Evolutionary conservation across 257 asterid genomes (phyloP).

Genomic region (Catharanthus roseus): DNA sequence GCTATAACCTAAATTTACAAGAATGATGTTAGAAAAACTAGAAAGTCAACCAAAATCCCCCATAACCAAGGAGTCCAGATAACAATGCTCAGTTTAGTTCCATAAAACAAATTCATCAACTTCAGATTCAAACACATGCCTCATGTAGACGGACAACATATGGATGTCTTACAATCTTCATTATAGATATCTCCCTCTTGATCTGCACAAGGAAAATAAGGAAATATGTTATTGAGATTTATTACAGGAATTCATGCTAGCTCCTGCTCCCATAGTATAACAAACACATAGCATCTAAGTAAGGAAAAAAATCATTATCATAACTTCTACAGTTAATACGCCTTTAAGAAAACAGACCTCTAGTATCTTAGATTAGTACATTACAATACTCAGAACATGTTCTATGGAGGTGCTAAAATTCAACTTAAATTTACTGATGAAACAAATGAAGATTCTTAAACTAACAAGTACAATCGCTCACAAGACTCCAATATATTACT

Average conservation of each 20-base stretch:
- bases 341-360: background rate
- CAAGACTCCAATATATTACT: background rate
- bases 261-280: background rate
- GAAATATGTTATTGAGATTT: no score
- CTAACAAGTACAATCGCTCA: no score
- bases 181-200: constrained; percentile 91
- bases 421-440: background rate
- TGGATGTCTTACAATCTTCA: constrained; percentile 97
- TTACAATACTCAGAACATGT: background rate
- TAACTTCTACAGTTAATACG: background rate
- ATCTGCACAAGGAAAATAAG: constrained; percentile 55
- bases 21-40: constrained; percentile 14
- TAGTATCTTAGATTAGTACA: background rate
- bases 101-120: constrained; percentile 5
- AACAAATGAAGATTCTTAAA: background rate
- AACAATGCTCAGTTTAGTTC: background rate
- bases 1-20: constrained; percentile 73
- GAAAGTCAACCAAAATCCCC: background rate
- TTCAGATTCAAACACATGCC: constrained; percentile 45
- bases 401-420: background rate
- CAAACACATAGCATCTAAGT: background rate
- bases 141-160: constrained; percentile 83
- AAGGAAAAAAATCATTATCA: background rate
- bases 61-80: background rate
- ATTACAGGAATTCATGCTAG: background rate